Conservation (phyloP, 192 early-diverging fungal genomes). For the Coemansia sp. region DNA sequence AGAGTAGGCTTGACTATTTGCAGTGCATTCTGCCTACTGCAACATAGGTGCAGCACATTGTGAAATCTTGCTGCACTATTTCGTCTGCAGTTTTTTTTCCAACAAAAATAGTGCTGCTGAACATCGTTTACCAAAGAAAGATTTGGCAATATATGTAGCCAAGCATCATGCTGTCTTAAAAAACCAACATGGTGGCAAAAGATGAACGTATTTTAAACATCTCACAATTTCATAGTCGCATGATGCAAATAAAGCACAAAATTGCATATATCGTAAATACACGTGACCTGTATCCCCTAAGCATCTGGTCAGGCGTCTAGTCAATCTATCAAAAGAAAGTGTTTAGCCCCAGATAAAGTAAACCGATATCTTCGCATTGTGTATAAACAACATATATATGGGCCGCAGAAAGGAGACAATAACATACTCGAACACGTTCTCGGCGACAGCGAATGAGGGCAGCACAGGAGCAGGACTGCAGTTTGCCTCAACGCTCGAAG, state of each 20-base stretch:
- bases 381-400: slow-evolving; percentile 16
- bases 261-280: not conserved
- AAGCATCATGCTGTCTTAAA: not conserved
- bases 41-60: slow-evolving; percentile 2
- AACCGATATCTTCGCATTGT: not conserved
- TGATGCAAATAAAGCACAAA: not conserved
- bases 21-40: not conserved
- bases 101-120: not conserved
- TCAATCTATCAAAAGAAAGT: not conserved
- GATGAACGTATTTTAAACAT: not conserved
- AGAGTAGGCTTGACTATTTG: not conserved
- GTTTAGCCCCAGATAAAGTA: not conserved
- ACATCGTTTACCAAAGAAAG: not conserved
- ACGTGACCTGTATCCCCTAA: not conserved
- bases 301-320: not conserved
- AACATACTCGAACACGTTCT: slow-evolving; percentile 42
- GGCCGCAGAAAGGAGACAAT: slow-evolving; percentile 51
- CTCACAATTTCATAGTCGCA: not conserved
- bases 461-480: slow-evolving; percentile 30
- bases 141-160: not conserved
- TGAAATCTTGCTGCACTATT: slow-evolving; percentile 3
- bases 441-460: slow-evolving; percentile 29
- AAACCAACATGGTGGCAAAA: not conserved
- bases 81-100: not conserved
- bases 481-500: slow-evolving; percentile 27